A percentile compares a stretch with the other conserved stretches of the same genome.
phyloP scores from a whole-genome alignment of 1,284 basidiomycete genomes.

The Fomitopsis palustris region DNA sequence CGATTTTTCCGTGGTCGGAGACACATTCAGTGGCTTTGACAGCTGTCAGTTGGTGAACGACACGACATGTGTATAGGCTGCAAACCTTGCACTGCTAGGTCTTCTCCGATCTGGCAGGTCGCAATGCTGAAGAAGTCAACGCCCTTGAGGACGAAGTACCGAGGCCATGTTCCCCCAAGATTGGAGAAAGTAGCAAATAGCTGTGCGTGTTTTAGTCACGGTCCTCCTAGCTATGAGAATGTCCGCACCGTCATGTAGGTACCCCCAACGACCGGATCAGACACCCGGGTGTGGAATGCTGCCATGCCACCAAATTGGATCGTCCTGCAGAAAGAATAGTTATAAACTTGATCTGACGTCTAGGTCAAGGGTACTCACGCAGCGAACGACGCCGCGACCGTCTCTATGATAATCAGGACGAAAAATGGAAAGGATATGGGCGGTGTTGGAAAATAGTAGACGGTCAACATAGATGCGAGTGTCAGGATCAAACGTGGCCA shows the following conservation, averaged over 20 bases:
- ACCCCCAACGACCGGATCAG: slow-evolving; percentile 95
- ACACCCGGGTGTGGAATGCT: slow-evolving; percentile 96
- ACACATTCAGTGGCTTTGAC: slow-evolving; percentile 77
- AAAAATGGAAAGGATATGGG: slow-evolving; percentile 83
- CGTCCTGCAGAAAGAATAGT: slow-evolving; percentile 51
- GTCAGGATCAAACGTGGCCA: slow-evolving; percentile 83
- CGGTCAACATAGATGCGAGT: slow-evolving; percentile 73
- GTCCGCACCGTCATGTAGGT: slow-evolving; percentile 92
- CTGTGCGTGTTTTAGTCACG: slow-evolving; percentile 36
- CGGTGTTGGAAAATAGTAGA: slow-evolving; percentile 81
- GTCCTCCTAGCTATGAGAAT: background rate
- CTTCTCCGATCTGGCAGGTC: slow-evolving; percentile 65
- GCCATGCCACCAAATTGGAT: slow-evolving; percentile 98
- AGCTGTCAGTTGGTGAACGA: slow-evolving; percentile 8
- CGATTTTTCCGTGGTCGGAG: slow-evolving; percentile 82
- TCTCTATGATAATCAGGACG: slow-evolving; percentile 73
- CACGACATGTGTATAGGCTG: background rate
- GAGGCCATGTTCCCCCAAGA: slow-evolving; percentile 97
- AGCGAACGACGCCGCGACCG: slow-evolving; percentile 83
- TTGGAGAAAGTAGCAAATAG: slow-evolving; percentile 96
- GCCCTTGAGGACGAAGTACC: slow-evolving; percentile 90
- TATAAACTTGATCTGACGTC: background rate
- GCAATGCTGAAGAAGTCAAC: slow-evolving; percentile 87
- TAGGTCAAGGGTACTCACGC: slow-evolving; percentile 47
- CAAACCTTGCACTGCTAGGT: slow-evolving; percentile 60